These are phyloP conservation scores for Inga oerstediana DNA, from an alignment of 306 rosid species.

Conservation along the genomic window DNA sequence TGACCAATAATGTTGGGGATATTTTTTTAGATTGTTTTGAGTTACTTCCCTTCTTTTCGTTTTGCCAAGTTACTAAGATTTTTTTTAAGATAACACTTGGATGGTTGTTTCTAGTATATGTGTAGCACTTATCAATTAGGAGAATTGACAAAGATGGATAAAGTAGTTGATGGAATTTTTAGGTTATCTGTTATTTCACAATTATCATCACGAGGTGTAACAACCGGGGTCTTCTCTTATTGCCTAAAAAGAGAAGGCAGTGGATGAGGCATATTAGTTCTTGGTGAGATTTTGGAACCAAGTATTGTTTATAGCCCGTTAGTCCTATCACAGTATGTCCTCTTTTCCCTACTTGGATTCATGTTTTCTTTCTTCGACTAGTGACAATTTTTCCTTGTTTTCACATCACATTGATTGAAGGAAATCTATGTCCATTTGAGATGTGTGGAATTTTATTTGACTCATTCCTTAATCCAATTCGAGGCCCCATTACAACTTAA, in stretches of 20 bases:
- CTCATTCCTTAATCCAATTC: slow-evolving; percentile 36
- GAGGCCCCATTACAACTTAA: slow-evolving; percentile 94
- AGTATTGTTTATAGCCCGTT: slow-evolving; percentile 89
- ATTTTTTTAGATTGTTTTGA: too few relatives aligned
- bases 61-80: too few relatives aligned
- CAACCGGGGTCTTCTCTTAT: slow-evolving; percentile 91
- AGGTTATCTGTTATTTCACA: slow-evolving; percentile 91
- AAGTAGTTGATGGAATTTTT: slow-evolving; percentile 93
- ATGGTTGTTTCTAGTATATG: slow-evolving; percentile 10
- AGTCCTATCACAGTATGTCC: slow-evolving; percentile 89
- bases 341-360: slow-evolving; percentile 41
- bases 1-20: too few relatives aligned
- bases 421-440: slow-evolving; percentile 18
- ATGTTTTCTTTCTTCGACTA: slow-evolving; percentile 14
- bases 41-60: too few relatives aligned
- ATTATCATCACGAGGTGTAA: slow-evolving; percentile 75
- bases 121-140: slow-evolving; percentile 87
- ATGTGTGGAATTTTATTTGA: slow-evolving; percentile 33
- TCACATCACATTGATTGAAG: slow-evolving; percentile 8
- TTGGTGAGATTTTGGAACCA: slow-evolving; percentile 97
- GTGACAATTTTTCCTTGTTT: not conserved
- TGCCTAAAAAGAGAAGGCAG: slow-evolving; percentile 85
- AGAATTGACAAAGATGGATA: slow-evolving; percentile 78
- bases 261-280: slow-evolving; percentile 96
- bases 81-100: too few relatives aligned